Evolutionary conservation across 495 filamentous ascomycete genomes (phyloP).

Genomic region (Xylaria telfairii): DNA sequence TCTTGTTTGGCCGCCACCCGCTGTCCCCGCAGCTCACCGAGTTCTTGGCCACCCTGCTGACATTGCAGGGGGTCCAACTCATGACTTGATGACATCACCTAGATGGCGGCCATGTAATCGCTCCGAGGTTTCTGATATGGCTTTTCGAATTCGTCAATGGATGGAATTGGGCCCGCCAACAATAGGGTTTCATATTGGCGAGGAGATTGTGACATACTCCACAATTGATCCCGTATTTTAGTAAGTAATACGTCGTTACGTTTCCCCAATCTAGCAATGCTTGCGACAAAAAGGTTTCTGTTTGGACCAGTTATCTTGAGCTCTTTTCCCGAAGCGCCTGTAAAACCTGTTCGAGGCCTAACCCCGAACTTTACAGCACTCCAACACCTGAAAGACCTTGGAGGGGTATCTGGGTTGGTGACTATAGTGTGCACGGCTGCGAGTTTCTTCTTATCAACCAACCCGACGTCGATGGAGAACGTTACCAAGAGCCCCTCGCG

Average conservation of each 20-base stretch:
- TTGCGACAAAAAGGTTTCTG: neutral
- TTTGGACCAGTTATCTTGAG: neutral
- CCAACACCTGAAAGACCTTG: slow-evolving; percentile 81
- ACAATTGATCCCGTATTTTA: slow-evolving; percentile 75
- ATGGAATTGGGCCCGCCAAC: slow-evolving; percentile 56
- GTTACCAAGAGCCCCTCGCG: slow-evolving; percentile 38
- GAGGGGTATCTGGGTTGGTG: slow-evolving; percentile 90
- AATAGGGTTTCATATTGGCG: slow-evolving; percentile 56
- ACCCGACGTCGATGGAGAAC: slow-evolving; percentile 52
- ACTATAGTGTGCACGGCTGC: slow-evolving; percentile 86
- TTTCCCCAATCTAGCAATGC: neutral
- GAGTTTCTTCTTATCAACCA: slow-evolving; percentile 86
- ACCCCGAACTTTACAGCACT: slow-evolving; percentile 42
- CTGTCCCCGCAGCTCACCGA: slow-evolving; percentile 66
- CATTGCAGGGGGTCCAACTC: slow-evolving; percentile 44
- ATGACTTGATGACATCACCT: slow-evolving; percentile 45
- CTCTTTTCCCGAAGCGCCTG: neutral
- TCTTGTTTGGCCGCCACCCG: slow-evolving; percentile 75
- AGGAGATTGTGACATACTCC: slow-evolving; percentile 74
- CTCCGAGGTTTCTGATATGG: slow-evolving; percentile 62
- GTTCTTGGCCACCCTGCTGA: slow-evolving; percentile 46
- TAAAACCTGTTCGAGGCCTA: neutral
- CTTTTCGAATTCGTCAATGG: slow-evolving; percentile 79
- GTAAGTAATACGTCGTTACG: slow-evolving; percentile 12
- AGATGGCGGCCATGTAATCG: slow-evolving; percentile 50